These are phyloP conservation scores for Colletotrichum gigasporum DNA, from an alignment of 2,329 filamentous ascomycete species.

Conservation along the genomic window DNA sequence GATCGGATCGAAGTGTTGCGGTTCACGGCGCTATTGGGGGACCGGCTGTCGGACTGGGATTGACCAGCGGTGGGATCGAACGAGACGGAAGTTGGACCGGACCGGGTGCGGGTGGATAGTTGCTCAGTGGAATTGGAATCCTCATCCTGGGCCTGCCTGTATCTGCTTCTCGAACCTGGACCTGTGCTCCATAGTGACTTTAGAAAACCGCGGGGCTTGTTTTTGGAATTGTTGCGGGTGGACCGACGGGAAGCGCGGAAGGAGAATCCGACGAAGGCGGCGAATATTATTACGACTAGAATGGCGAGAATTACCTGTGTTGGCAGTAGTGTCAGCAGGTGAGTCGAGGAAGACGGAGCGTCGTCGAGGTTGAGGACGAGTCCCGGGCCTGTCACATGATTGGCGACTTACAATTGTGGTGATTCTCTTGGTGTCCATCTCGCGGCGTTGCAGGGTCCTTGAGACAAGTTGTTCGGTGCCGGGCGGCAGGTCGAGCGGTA, in stretches of 20 bases:
- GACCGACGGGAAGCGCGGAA: constrained; percentile 37
- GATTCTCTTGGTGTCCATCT: constrained; percentile 18
- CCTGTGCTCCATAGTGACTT: constrained; percentile 22
- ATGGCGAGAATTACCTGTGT: constrained; percentile 38
- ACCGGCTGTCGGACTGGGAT: constrained; percentile 33
- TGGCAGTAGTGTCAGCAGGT: constrained; percentile 1
- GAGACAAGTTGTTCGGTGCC: background rate
- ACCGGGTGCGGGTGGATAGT: constrained; percentile 7
- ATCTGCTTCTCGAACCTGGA: constrained; percentile 28
- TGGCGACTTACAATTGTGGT: constrained; percentile 27
- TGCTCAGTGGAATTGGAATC: constrained; percentile 35
- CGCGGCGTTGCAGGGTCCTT: background rate
- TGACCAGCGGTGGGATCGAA: constrained; percentile 31
- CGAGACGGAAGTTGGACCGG: constrained; percentile 21
- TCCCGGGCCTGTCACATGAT: background rate
- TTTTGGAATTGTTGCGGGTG: constrained; percentile 43
- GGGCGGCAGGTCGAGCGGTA: background rate
- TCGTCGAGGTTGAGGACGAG: background rate
- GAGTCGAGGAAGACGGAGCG: too few relatives aligned
- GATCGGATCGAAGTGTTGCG: constrained; percentile 88
- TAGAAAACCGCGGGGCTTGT: constrained; percentile 14
- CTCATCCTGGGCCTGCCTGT: constrained; percentile 43
- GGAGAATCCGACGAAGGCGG: constrained; percentile 34
- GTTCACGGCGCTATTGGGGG: constrained; percentile 63
- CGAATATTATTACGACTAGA: constrained; percentile 36